phyloP scores from a whole-genome alignment of 1,284 basidiomycete species.

The Cutaneotrichosporon spelunceum region DNA sequence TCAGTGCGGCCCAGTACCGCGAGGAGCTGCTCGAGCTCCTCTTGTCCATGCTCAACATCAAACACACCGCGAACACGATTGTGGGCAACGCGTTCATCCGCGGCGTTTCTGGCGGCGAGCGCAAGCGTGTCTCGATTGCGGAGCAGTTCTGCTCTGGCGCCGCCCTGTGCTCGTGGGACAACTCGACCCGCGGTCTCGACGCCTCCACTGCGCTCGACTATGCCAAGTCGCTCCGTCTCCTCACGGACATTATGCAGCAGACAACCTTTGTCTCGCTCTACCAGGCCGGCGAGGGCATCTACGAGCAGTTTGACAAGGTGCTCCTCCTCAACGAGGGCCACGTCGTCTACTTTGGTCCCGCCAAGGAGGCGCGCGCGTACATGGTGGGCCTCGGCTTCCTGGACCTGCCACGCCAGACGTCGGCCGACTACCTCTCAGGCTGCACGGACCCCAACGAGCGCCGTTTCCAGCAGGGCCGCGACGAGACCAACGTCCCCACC shows the following conservation, averaged over 20 bases:
- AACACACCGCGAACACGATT: conserved; percentile 59
- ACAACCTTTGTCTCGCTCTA: conserved; percentile 57
- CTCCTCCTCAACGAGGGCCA: conserved; percentile 55
- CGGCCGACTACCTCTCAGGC: conserved; percentile 69
- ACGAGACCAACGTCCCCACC: conserved; percentile 64
- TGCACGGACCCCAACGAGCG: conserved; percentile 77
- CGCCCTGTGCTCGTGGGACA: conserved; percentile 55
- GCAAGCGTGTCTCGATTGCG: conserved; percentile 60
- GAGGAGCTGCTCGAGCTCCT: conserved; percentile 57
- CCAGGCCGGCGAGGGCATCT: conserved; percentile 65
- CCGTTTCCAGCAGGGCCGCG: conserved; percentile 70
- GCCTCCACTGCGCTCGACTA: conserved; percentile 61
- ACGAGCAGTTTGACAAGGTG: conserved; percentile 69
- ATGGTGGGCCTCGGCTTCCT: conserved; percentile 56
- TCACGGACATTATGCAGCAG: conserved; percentile 56
- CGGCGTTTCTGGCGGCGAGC: conserved; percentile 54
- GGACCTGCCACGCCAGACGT: conserved; percentile 54
- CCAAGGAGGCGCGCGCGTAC: conserved; percentile 55
- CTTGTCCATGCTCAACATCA: conserved; percentile 61
- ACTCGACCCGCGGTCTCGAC: conserved; percentile 54
- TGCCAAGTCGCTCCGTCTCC: conserved; percentile 57
- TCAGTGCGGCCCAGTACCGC: conserved; percentile 55
- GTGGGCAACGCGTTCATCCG: conserved; percentile 53
- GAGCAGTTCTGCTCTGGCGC: conserved; percentile 57
- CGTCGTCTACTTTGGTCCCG: conserved; percentile 58